These are phyloP conservation scores for Trypanosoma platydactyli DNA, from an alignment of 208 protist species.

Conservation along the genomic window DNA sequence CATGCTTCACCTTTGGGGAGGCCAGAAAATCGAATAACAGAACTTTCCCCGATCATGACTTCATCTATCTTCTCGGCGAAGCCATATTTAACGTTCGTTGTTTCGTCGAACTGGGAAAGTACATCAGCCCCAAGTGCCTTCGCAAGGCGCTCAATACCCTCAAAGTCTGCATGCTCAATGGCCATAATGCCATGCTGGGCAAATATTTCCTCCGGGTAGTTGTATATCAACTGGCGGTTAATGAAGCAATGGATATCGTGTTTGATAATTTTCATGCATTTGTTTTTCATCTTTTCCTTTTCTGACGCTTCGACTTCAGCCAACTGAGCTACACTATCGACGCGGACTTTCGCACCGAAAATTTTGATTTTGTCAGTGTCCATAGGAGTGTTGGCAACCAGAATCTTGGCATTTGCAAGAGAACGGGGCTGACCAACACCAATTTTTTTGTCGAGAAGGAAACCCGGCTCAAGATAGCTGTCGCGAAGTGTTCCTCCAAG, in stretches of 20 bases:
- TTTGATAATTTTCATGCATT: slow-evolving; percentile 96
- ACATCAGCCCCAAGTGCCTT: slow-evolving; percentile 98
- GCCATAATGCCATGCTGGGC: slow-evolving; percentile 95
- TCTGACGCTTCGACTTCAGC: slow-evolving; percentile 99
- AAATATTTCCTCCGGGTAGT: slow-evolving; percentile 99
- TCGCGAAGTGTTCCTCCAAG: slow-evolving; percentile 96
- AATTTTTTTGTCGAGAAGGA: slow-evolving; percentile 99
- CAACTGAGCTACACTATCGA: slow-evolving; percentile 94
- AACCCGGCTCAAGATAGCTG: slow-evolving; percentile 99
- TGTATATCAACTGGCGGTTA: slow-evolving; percentile 99
- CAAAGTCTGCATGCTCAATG: slow-evolving; percentile 99
- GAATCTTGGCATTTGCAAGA: slow-evolving; percentile 98
- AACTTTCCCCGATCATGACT: slow-evolving; percentile 98
- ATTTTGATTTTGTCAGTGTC: slow-evolving; percentile 99
- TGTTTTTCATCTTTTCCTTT: slow-evolving; percentile 93
- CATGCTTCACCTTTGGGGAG: slow-evolving; percentile 95
- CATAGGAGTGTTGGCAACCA: slow-evolving; percentile 99
- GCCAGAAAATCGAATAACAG: slow-evolving; percentile 98
- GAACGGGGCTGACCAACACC: slow-evolving; percentile 97
- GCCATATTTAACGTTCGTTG: slow-evolving; percentile 96
- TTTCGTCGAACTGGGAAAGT: slow-evolving; percentile 99
- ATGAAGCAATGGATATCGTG: slow-evolving; percentile 99
- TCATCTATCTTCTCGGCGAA: slow-evolving; percentile 97
- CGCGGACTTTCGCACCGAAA: slow-evolving; percentile 95
- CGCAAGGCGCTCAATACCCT: slow-evolving; percentile 96